phyloP scores from a whole-genome alignment of 2,329 filamentous ascomycete genomes.

The Pseudogymnoascus sp. region DNA sequence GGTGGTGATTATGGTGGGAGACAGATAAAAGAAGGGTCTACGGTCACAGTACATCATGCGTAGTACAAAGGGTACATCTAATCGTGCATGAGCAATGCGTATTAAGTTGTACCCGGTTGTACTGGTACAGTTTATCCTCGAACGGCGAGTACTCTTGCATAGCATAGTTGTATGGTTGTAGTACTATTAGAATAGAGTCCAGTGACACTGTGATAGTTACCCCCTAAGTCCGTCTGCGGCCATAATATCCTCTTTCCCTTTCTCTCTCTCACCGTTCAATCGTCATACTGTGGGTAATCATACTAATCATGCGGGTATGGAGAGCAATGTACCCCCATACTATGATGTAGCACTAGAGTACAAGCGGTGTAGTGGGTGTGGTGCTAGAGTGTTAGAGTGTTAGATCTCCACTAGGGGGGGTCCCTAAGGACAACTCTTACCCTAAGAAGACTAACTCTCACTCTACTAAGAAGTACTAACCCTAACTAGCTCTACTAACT shows the following conservation, averaged over 20 bases:
- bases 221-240: too few relatives aligned
- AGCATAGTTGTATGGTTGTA: too few relatives aligned
- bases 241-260: background rate
- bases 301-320: background rate
- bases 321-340: background rate
- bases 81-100: background rate
- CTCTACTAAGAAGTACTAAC: background rate
- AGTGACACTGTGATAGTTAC: too few relatives aligned
- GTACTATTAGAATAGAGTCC: too few relatives aligned
- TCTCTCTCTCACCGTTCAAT: background rate
- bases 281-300: background rate
- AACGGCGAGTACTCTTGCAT: background rate
- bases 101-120: background rate
- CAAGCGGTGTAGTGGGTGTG: background rate
- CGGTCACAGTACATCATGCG: background rate
- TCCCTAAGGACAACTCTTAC: too few relatives aligned
- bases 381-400: too few relatives aligned
- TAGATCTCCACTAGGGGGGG: too few relatives aligned
- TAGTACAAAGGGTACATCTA: background rate
- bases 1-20: background rate
- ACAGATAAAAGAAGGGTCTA: background rate
- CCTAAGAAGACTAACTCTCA: background rate
- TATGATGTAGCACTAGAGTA: background rate
- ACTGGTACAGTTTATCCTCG: background rate
- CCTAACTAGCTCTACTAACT: too few relatives aligned